These are phyloP conservation scores for Murraya koenigii DNA, from an alignment of 345 rosid species.

Conservation along the genomic window DNA sequence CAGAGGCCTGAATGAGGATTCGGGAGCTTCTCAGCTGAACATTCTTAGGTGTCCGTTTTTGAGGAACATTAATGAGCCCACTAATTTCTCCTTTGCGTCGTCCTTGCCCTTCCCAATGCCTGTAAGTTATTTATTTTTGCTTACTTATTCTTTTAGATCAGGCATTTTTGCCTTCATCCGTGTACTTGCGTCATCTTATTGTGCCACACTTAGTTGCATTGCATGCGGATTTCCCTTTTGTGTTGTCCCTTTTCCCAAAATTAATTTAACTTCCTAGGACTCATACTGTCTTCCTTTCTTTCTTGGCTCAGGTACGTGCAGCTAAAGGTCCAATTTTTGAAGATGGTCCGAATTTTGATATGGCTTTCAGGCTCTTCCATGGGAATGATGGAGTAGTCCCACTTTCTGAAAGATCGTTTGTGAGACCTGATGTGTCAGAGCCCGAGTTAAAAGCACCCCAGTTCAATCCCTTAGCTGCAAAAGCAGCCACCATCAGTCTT, in stretches of 20 bases:
- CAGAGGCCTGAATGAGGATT: conserved; percentile 51
- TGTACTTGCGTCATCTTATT: not conserved
- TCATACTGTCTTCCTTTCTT: not conserved
- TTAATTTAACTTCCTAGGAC: not conserved
- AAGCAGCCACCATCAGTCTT: conserved; percentile 92
- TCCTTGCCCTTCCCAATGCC: conserved; percentile 67
- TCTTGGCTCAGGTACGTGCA: conserved; percentile 43
- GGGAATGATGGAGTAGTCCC: conserved; percentile 97
- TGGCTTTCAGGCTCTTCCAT: conserved; percentile 90
- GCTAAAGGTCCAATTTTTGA: conserved; percentile 93
- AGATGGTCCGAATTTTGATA: conserved; percentile 96
- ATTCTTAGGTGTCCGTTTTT: conserved; percentile 83
- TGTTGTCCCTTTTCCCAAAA: not conserved
- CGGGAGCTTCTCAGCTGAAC: conserved; percentile 46
- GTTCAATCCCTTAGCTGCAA: conserved; percentile 93
- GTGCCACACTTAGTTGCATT: not conserved
- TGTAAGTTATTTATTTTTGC: conserved; percentile 43
- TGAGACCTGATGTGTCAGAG: conserved; percentile 34
- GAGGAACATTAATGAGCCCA: conserved; percentile 95
- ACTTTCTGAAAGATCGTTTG: conserved; percentile 52
- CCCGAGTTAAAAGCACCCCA: conserved; percentile 34
- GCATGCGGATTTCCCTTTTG: not conserved
- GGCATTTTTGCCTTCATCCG: not conserved
- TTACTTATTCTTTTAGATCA: not conserved
- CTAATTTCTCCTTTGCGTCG: conserved; percentile 76